These are phyloP conservation scores for Aurantiochytrium sp. DNA, from an alignment of 108 stramenopile genomes.

Conservation along the genomic window DNA sequence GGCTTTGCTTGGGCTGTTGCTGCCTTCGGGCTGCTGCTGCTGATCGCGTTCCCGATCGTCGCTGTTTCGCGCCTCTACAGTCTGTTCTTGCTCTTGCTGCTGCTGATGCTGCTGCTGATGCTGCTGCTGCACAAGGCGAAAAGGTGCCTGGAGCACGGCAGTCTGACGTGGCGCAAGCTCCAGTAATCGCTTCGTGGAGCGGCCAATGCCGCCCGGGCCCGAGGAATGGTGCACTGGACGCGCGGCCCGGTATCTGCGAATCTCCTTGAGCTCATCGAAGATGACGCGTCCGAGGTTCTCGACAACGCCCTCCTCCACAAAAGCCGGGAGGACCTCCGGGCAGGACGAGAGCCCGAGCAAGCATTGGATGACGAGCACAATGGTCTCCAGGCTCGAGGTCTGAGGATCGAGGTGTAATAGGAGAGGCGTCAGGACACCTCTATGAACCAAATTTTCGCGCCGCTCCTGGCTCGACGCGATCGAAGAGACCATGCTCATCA, in stretches of 20 bases:
- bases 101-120: no score
- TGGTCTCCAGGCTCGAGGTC: not conserved
- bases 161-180: not conserved
- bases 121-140: no score
- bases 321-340: not conserved
- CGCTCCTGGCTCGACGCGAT: not conserved
- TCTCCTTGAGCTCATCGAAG: not conserved
- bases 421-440: not conserved
- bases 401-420: not conserved
- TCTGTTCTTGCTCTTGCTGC: no score
- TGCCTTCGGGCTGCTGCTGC: no score
- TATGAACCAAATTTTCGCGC: not conserved
- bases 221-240: not conserved
- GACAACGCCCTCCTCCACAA: slow-evolving; percentile 7
- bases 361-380: not conserved
- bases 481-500: not conserved
- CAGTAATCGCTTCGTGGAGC: not conserved
- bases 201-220: not conserved
- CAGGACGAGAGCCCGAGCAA: not conserved
- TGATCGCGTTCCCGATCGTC: no score
- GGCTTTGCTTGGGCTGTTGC: no score
- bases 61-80: no score
- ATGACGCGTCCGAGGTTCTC: not conserved
- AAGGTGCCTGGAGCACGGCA: no score
- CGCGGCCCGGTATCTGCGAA: not conserved